Base-by-base conservation (phyloP, 176 grass and related monocot species). In the Aegilops tauschii region DNA sequence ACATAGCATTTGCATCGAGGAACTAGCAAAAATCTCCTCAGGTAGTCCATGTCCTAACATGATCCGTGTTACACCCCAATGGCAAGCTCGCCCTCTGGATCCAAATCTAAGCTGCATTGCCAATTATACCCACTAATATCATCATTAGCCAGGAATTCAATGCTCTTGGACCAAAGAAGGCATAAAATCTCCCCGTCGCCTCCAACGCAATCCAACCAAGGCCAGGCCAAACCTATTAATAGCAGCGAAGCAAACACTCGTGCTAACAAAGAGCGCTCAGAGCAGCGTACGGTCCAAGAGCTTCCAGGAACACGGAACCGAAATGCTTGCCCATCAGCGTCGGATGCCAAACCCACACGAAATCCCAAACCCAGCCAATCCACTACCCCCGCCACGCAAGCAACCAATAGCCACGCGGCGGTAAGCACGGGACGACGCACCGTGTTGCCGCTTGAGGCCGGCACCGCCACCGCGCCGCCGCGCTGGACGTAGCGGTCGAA, bases 401-500 rank as follows among this genome's bases (percentile, higher is more conserved):
- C 44, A 82, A 50, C 28, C n/a, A 61, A 42, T 8, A 76, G 6
- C 23, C 73, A 20, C 28, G 28, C 11, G 36, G 81, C 20, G 73
- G 84, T 40, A 61, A 31, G 27, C 18, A 52, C 35, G 65, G 30
- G 67, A 70, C 31, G 47, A 87, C 87, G 83, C 92, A 95, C 94
- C 78, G 91, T 80, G 82, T 88, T 93, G 71, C 83, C 78, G 78
- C 69, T 88, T 73, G 80, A 72, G 67, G 84, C 69, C 28, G 6
- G 82, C 21, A 40, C 68, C 29, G 85, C 52, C 39, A 82, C 67
- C 27, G 80, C 81, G 50, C 61, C 61, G 65, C 81, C 87, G 18
- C 89, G 40, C 84, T 62, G 80, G 25, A 87, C 86, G 87, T 86
- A 87, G 76, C 90, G 69, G 88, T 95, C 90, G 73, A 95, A 95